Percentiles rank a stretch among this genome's conserved stretches.
Conservation (phyloP, 441 rosid species). For the Dalechampia spathulata region DNA sequence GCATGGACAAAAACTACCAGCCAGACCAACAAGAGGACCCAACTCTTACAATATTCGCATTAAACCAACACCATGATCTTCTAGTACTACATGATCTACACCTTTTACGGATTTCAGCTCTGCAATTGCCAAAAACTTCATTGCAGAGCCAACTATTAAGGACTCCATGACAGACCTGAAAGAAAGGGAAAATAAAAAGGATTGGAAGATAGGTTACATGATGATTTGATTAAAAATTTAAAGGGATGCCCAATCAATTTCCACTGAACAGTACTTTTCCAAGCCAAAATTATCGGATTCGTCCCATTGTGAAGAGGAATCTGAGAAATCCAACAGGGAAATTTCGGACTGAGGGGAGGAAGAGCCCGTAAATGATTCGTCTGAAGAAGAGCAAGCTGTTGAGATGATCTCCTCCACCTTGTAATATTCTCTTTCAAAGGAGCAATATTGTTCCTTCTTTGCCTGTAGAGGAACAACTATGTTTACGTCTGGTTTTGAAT, state of each 20-base stretch:
- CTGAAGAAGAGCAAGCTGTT: slow-evolving; percentile 28
- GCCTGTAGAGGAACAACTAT: no score
- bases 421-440: no score
- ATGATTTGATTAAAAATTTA: no score
- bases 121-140: slow-evolving; percentile 54
- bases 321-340: slow-evolving; percentile 41
- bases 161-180: no score
- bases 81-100: slow-evolving; percentile 4
- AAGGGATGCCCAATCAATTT: slow-evolving; percentile 78
- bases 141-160: no score
- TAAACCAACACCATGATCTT: background rate
- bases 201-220: no score
- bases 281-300: slow-evolving; percentile 35
- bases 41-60: slow-evolving; percentile 6
- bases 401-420: slow-evolving; percentile 10
- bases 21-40: slow-evolving; percentile 19
- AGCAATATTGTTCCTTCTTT: no score
- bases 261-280: slow-evolving; percentile 69
- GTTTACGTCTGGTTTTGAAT: no score
- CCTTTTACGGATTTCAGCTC: slow-evolving; percentile 14
- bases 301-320: slow-evolving; percentile 30
- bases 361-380: slow-evolving; percentile 38
- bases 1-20: slow-evolving; percentile 25
- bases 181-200: no score
- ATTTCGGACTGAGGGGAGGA: slow-evolving; percentile 59